Base-by-base conservation (phyloP, 495 filamentous ascomycete species). In the Neurospora sublineolata region DNA sequence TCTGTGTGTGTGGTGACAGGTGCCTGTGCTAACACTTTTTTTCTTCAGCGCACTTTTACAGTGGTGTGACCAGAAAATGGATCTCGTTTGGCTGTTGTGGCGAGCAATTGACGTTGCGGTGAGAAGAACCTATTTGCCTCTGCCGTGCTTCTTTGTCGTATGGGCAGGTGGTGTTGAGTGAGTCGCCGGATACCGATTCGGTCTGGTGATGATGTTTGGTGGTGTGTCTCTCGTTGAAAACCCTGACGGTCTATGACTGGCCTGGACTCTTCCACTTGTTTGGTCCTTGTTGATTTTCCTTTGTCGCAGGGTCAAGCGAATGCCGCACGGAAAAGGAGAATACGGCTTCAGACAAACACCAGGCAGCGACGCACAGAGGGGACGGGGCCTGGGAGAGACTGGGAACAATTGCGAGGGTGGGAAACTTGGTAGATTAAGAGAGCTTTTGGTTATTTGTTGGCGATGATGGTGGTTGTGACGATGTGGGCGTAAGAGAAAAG, bases 11-110 rank as follows among this genome's bases (percentile, higher is more conserved):
- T 64, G 52, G 52, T 64, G 52, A 64, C 30, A 18, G 52, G 52
- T 64, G 52, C 52, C 12, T 64, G 52, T 33, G 52, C 52, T 64
- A 64, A 64, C 52, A 64, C 52, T 8, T 36, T 60, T 52, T 60
- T 33, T 16, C 6, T 64, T 64, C 52, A 64, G 52, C 52, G 52
- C 52, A 64, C 52, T 64, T 64, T 64, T 58, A 58, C 27, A 69
- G 79, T 77, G 77, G 79, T 77, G 74, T 78, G 78, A 80, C 77
- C 72, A 68, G 70, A 74, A 82, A 82, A 82, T 74, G 77, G 77
- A 72, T 77, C 75, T 77, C 52, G 52, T 33, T 64, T 33, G 27
- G 52, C 52, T 64, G 52, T 60, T 64, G 52, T 33, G 52, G 52
- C 52, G 52, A 64, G 27, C 52, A 64, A 64, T 64, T 64, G 52